Evolutionary conservation across 768 basidiomycete genomes (phyloP), one percentile per base, ranked within the genome.

Genomic region (Tephrocybe sp.): DNA sequence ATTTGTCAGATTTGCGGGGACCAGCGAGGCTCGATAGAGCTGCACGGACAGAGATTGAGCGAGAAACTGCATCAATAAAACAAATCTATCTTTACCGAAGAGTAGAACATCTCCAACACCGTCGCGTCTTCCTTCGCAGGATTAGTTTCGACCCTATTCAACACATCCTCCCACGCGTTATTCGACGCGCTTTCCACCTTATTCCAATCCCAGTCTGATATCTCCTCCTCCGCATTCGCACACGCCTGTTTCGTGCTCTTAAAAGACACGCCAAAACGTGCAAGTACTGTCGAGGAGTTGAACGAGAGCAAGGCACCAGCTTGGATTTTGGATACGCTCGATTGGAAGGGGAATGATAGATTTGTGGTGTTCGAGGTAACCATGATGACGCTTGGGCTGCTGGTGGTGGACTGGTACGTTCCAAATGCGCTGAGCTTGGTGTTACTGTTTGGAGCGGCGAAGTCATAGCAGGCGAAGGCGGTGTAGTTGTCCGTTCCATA

Each of bases 201-300:
- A 41, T 74, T 69, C 68, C 70, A 80, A 56, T 77, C 66, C 77
- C 77, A 79, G 24, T 62, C 61, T 36, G 67, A 72, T n/a, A 84
- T 69, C 53, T 84, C 83, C 38, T 62, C 66, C 55, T 84, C 79
- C 0, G 81, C 82, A 56, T 84, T 84, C 14, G 67, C 58, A 58
- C 83, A 85, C 1, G 82, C 84, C 58, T 81, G 79, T 11, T 72
- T 73, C 7, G 73, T 51, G 36, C 74, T 77, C 15, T 71, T 69
- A 67, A 83, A 80, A 2, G 83, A 84, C 11, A 84, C 69, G 17
- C 83, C 83, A 36, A 84, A 83, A 6, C 82, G 75, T 26, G 82
- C 75, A 37, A 68, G 73, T 32, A 84, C 66, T 5, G 62, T 60
- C 14, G 60, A 60, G 3, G 68, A 55, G 23, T 67, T 65, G 63